Evolutionary conservation across 2,329 filamentous ascomycete genomes (phyloP), one percentile per base, ranked within the genome.

Genomic region (Ophiosphaerella herpotricha): DNA sequence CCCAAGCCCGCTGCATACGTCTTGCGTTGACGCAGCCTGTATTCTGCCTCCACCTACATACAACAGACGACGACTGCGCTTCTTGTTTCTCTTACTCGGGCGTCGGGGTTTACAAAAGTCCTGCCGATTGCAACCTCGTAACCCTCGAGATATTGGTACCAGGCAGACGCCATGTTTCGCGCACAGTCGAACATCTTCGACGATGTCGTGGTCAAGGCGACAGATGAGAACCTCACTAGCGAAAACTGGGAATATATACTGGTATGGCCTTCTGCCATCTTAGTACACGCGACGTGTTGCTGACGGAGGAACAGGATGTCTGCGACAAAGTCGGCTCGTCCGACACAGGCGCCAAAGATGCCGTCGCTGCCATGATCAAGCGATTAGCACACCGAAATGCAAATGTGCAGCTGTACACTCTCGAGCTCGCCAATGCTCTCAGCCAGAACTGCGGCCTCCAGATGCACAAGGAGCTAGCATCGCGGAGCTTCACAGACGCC

Each of bases 151-250:
- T 39, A 34, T 14, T 31, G n/a, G 34, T 39, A 51, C 35, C 43
- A 56, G 49, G 44, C 61, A 59, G 48, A 49, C 52, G 66, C 36
- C 59, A 79, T 79, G 77, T 79, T 79, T 57, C 75, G 77, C 59
- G 73, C 75, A 29, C 75, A 87, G 74, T 82, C 85, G 70, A 88
- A 88, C 73, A 80, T 82, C 39, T 88, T 88, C 63, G 86, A 89
- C 73, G 86, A 89, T 66, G 83, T 83, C 61, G 84, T 89, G 73
- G 86, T 85, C 68, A 89, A 89, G 77, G 92, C 94, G 70, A 99
- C 94, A 48, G 94, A 99, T 76, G 94, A 99, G 82, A 99, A 97
- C 76, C 84, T 97, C 65, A 97, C 92, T 84, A 95, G 77, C 53
- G 81, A 83, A 75, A 88, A 89, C 72, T 89, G 86, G 86, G 86